Base-by-base conservation (phyloP, 305 asterid species). In the Solanum aculeatissimum region DNA sequence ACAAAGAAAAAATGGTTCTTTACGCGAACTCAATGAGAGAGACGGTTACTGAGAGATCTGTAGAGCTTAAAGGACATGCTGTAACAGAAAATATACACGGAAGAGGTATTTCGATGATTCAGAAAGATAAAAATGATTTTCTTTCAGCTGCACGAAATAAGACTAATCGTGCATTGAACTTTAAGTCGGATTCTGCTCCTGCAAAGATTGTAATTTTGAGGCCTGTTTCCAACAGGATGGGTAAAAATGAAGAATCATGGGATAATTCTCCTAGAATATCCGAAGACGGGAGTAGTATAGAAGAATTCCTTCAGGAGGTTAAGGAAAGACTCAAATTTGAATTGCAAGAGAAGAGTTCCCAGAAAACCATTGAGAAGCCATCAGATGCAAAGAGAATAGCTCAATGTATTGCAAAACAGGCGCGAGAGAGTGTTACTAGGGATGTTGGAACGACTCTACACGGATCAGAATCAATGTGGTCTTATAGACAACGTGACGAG, bases 281-380 rank as follows among this genome's bases (percentile, higher is more conserved):
- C 7, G 95, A 85, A 89, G 97, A 84, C 35, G 94, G 90, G 84
- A 27, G 82, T 75, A 91, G 92, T 63, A 93, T 97, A 68, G 94
- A 92, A 89, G 95, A 93, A 80, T 95, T 97, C 87, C 99, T 97
- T 60, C 92, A 90, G 83, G 97, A 97, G 88, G 98, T 97, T 74
- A 97, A 93, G 93, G 98, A 91, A 89, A 94, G 97, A 87, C 88
- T 97, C 79, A 93, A 89, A 82, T 88, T 89, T 65, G 99, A 96
- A 89, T 79, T 92, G 88, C 97, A 95, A 87, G 95, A 97, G 69
- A 90, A 88, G 77, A 85, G 90, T 84, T 87, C 83, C 70, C 89
- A 83, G 81, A 87, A 87, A 89, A 88, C 90, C 70, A 89, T 83
- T 71, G 97, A 94, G 86, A 95, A 89, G 81, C 94, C 97, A 47